Conservation (phyloP, 139 green algal species). For the Zygnema circumcarinatum region DNA sequence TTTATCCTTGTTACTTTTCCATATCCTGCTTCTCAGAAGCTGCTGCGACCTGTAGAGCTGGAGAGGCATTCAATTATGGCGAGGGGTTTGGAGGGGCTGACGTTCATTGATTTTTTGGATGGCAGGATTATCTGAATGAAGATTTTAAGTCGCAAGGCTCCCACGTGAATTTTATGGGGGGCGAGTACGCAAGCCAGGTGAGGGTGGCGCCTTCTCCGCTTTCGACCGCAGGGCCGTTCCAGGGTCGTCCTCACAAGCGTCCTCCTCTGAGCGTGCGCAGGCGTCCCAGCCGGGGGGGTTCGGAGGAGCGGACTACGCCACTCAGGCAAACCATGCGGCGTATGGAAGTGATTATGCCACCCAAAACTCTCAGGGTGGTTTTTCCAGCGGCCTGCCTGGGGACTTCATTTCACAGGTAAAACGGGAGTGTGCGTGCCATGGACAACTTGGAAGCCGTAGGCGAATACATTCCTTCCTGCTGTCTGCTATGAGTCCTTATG, state of each 20-base stretch:
- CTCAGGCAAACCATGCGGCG: neutral
- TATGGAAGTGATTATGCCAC: slow-evolving; percentile 21
- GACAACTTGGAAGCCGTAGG: neutral
- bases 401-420: slow-evolving; percentile 23
- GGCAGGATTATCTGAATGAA: slow-evolving; percentile 45
- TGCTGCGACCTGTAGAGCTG: too few species aligned
- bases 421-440: neutral
- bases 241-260: too few species aligned
- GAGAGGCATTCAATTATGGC: too few species aligned
- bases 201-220: neutral
- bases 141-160: slow-evolving; percentile 57
- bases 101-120: too few species aligned
- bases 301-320: neutral
- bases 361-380: slow-evolving; percentile 8
- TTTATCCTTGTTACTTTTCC: slow-evolving; percentile 1
- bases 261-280: too few species aligned
- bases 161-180: slow-evolving; percentile 24
- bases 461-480: neutral
- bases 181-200: slow-evolving; percentile 13
- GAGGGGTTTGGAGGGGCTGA: too few species aligned
- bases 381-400: neutral
- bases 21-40: neutral
- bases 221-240: too few species aligned
- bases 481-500: neutral
- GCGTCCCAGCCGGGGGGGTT: neutral